A percentile compares a stretch with the other conserved stretches of the same genome.
phyloP scores from a whole-genome alignment of 768 basidiomycete genomes.

The Mycena rebaudengoi region DNA sequence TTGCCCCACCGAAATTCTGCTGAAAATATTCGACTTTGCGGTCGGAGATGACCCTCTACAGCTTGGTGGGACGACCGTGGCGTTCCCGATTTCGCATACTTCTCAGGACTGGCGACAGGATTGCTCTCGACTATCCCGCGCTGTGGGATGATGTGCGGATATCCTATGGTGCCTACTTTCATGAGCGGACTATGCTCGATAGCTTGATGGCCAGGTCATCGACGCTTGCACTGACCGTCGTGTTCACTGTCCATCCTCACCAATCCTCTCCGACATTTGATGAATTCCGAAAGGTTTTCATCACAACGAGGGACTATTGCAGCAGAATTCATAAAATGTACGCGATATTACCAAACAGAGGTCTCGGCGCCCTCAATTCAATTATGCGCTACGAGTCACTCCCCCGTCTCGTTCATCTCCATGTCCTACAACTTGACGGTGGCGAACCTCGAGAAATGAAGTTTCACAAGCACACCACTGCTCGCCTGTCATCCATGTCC shows the following conservation, averaged over 20 bases:
- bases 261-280: neutral
- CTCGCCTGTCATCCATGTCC: neutral
- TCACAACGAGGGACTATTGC: conserved; percentile 1
- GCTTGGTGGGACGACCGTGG: conserved; percentile 1
- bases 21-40: conserved; percentile 5
- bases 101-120: conserved; percentile 1
- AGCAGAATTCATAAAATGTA: neutral
- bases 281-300: conserved; percentile 4
- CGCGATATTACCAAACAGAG: conserved; percentile 1
- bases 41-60: neutral
- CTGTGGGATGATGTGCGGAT: conserved; percentile 11
- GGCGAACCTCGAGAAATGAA: neutral
- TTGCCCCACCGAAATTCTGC: conserved; percentile 11
- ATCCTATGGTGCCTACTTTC: neutral
- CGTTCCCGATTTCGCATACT: conserved; percentile 10
- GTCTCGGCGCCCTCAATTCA: neutral
- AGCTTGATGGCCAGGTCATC: neutral
- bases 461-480: neutral
- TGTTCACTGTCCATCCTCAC: neutral
- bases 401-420: neutral
- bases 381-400: neutral
- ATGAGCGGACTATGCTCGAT: neutral
- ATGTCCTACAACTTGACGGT: conserved; percentile 9
- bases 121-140: conserved; percentile 7
- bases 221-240: neutral